Evolutionary conservation across 257 asterid species (phyloP).

Genomic region (Eucommia ulmoides): DNA sequence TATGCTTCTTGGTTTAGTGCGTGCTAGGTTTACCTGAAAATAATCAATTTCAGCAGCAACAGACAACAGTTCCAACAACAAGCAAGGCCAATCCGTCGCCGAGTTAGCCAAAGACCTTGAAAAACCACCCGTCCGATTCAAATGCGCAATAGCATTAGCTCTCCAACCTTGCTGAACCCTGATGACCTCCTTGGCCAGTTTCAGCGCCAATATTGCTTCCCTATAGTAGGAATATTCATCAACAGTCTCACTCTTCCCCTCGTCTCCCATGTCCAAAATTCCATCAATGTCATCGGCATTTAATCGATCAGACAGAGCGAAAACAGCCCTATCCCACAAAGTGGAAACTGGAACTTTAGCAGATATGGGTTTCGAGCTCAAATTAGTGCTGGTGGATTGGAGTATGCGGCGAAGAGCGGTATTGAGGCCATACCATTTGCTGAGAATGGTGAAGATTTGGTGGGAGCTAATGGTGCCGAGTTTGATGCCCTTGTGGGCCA

Average conservation of each 20-base stretch:
- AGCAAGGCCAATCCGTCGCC: constrained; percentile 93
- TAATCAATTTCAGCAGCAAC: constrained; percentile 78
- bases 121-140: constrained; percentile 67
- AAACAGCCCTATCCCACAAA: constrained; percentile 83
- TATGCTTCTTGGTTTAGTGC: too few relatives aligned
- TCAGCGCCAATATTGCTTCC: constrained; percentile 75
- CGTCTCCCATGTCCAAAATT: constrained; percentile 5
- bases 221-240: constrained; percentile 55
- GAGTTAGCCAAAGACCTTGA: constrained; percentile 78
- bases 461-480: constrained; percentile 79
- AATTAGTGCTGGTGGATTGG: neutral
- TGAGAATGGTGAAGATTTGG: constrained; percentile 65
- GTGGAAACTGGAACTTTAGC: constrained; percentile 28
- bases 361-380: neutral
- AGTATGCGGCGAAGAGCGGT: constrained; percentile 53
- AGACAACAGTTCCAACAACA: constrained; percentile 81
- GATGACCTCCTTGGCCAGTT: constrained; percentile 87
- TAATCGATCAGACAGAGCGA: constrained; percentile 36
- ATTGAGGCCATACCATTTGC: constrained; percentile 78
- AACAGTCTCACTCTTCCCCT: constrained; percentile 23
- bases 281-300: constrained; percentile 46
- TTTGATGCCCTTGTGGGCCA: constrained; percentile 56
- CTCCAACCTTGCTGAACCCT: constrained; percentile 67
- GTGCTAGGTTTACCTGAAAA: constrained; percentile 95
- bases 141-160: constrained; percentile 63